Conservation (phyloP, 352 stramenopile species). For the Phytophthora fragariaefolia region DNA sequence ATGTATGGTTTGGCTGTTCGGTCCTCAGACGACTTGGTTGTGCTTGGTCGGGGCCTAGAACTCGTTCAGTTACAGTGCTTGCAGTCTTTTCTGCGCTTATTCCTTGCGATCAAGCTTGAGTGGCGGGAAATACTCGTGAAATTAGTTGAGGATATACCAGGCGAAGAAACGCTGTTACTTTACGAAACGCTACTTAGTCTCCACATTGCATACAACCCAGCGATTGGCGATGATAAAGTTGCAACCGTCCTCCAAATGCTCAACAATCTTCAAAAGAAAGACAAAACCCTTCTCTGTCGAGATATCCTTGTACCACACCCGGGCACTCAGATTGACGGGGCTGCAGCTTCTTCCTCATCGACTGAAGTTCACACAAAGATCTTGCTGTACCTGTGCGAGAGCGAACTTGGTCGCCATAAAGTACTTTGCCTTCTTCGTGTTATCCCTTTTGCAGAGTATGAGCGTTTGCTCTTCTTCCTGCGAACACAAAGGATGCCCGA, state of each 20-base stretch:
- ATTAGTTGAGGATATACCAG: constrained; percentile 56
- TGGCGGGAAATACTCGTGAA: constrained; percentile 42
- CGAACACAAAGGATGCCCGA: constrained; percentile 61
- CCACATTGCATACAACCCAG: constrained; percentile 1
- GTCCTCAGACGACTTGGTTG: constrained; percentile 38
- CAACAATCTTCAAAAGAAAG: constrained; percentile 35
- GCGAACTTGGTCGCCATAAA: constrained; percentile 50
- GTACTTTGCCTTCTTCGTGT: constrained; percentile 51
- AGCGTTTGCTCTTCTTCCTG: constrained; percentile 53
- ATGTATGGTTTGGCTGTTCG: constrained; percentile 39
- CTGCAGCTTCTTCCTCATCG: background rate
- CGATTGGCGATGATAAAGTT: constrained; percentile 9
- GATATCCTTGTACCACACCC: constrained; percentile 31
- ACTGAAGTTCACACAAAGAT: constrained; percentile 36
- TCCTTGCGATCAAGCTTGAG: constrained; percentile 34
- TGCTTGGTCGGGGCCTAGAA: constrained; percentile 58
- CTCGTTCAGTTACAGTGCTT: constrained; percentile 31
- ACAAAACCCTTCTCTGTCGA: constrained; percentile 51
- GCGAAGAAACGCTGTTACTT: constrained; percentile 34
- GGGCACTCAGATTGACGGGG: constrained; percentile 14
- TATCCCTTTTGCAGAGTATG: constrained; percentile 44
- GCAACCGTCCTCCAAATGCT: constrained; percentile 56
- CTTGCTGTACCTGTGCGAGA: constrained; percentile 56
- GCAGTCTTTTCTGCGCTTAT: constrained; percentile 44
- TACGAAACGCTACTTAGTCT: constrained; percentile 53